Percentiles rank a stretch among this genome's conserved stretches.
Evolutionary conservation across 164 flowering plant species (phyloP).

Genomic region (Vitis labrusca): DNA sequence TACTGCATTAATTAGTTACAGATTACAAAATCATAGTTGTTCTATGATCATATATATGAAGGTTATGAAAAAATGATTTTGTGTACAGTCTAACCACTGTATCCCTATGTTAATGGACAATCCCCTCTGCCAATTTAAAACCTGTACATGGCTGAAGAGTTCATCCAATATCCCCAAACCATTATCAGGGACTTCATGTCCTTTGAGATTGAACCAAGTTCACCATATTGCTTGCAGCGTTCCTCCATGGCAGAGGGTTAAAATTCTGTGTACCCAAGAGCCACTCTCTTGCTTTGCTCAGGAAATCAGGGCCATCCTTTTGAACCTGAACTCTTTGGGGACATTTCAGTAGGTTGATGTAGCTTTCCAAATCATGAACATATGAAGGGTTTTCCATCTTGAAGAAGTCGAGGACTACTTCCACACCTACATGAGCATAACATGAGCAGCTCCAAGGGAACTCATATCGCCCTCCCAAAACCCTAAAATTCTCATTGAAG

Average conservation of each 20-base stretch:
- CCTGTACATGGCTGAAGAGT: slow-evolving; percentile 1
- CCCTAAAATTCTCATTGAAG: slow-evolving; percentile 61
- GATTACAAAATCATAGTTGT: too few relatives aligned
- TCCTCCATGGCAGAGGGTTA: slow-evolving; percentile 18
- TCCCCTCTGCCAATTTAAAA: too few relatives aligned
- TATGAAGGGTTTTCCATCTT: slow-evolving; percentile 56
- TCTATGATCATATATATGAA: too few relatives aligned
- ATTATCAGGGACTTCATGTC: slow-evolving; percentile 3
- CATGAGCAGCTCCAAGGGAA: slow-evolving; percentile 67
- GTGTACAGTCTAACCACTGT: too few relatives aligned
- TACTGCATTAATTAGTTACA: too few relatives aligned
- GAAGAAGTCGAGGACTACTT: slow-evolving; percentile 61
- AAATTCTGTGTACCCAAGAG: slow-evolving; percentile 22
- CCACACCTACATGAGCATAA: slow-evolving; percentile 69
- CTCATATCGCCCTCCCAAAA: slow-evolving; percentile 44
- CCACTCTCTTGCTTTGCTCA: slow-evolving; percentile 29
- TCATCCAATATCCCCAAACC: neutral
- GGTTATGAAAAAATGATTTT: too few relatives aligned
- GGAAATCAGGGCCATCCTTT: slow-evolving; percentile 19
- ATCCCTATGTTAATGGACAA: too few relatives aligned
- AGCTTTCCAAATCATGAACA: slow-evolving; percentile 63
- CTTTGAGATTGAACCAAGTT: slow-evolving; percentile 30
- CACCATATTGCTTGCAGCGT: slow-evolving; percentile 24
- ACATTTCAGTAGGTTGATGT: slow-evolving; percentile 38
- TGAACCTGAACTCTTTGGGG: slow-evolving; percentile 24